A percentile compares a stretch with the other conserved stretches of the same genome.
Evolutionary conservation across 2,329 filamentous ascomycete species (phyloP).

Genomic region (Diaporthe nobilis): DNA sequence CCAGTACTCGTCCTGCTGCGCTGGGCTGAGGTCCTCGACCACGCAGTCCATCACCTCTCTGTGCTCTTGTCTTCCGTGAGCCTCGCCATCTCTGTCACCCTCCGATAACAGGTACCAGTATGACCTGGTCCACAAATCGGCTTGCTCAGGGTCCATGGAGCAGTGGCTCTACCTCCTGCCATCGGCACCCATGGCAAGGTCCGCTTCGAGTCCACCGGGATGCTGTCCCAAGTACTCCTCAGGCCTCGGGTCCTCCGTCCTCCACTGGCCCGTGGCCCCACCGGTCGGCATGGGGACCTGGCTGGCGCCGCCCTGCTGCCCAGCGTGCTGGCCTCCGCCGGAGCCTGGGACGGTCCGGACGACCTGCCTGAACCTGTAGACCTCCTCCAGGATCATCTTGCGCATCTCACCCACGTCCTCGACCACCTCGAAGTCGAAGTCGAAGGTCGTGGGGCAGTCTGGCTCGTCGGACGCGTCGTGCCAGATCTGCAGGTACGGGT

Average conservation of each 20-base stretch:
- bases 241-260: slow-evolving; percentile 70
- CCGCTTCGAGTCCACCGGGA: slow-evolving; percentile 69
- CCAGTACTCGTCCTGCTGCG: slow-evolving; percentile 33
- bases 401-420: slow-evolving; percentile 97
- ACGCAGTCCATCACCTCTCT: slow-evolving; percentile 15
- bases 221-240: slow-evolving; percentile 67
- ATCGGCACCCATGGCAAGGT: slow-evolving; percentile 73
- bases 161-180: slow-evolving; percentile 50
- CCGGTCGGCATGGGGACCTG: slow-evolving; percentile 68
- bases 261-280: slow-evolving; percentile 64
- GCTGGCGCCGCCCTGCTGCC: slow-evolving; percentile 52
- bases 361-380: slow-evolving; percentile 82
- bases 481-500: slow-evolving; percentile 98
- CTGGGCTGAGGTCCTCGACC: slow-evolving; percentile 28
- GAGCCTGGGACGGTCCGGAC: slow-evolving; percentile 66
- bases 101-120: slow-evolving; percentile 19
- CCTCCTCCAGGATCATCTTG: slow-evolving; percentile 97
- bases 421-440: slow-evolving; percentile 98
- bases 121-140: slow-evolving; percentile 35
- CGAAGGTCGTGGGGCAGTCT: slow-evolving; percentile 91
- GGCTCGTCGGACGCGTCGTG: slow-evolving; percentile 98
- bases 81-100: slow-evolving; percentile 1
- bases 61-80: background rate
- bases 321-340: slow-evolving; percentile 45
- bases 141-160: slow-evolving; percentile 23